Conservation (phyloP, 208 protist species). For the Trypanosoma caninum region DNA sequence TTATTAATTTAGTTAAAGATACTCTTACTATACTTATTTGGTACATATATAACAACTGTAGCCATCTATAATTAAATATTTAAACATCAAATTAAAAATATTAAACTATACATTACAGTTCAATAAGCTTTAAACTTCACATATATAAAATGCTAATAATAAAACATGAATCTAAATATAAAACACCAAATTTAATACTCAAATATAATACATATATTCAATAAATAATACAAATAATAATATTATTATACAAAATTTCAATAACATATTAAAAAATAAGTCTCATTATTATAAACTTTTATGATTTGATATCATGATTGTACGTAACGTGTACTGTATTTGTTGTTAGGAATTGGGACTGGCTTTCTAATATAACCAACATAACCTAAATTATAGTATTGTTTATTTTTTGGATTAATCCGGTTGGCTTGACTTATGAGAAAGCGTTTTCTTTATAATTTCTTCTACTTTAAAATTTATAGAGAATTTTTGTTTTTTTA, state of each 20-base stretch:
- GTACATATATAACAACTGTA: slow-evolving; percentile 75
- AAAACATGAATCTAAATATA: slow-evolving; percentile 27
- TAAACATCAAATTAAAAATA: slow-evolving; percentile 57
- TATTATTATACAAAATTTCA: slow-evolving; percentile 30
- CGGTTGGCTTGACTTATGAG: too few species aligned
- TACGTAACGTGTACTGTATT: not conserved
- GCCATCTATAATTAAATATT: slow-evolving; percentile 68
- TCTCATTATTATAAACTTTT: slow-evolving; percentile 16
- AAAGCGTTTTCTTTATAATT: too few species aligned
- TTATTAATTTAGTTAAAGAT: slow-evolving; percentile 71
- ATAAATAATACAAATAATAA: slow-evolving; percentile 31
- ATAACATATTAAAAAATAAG: slow-evolving; percentile 6
- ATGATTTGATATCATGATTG: slow-evolving; percentile 4
- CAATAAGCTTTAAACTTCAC: slow-evolving; percentile 23
- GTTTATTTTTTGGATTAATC: too few species aligned
- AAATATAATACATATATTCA: slow-evolving; percentile 28
- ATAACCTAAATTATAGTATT: too few species aligned
- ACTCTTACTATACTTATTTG: slow-evolving; percentile 71
- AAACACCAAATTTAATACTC: slow-evolving; percentile 38
- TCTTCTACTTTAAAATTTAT: too few species aligned
- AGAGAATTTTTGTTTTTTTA: too few species aligned
- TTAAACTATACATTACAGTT: slow-evolving; percentile 27
- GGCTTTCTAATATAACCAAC: too few species aligned
- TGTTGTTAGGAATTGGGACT: too few species aligned
- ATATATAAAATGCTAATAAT: slow-evolving; percentile 14